Evolutionary conservation across 768 basidiomycete species (phyloP), one percentile per base, ranked within the genome.

Genomic region (Pleurotus cornucopiae): DNA sequence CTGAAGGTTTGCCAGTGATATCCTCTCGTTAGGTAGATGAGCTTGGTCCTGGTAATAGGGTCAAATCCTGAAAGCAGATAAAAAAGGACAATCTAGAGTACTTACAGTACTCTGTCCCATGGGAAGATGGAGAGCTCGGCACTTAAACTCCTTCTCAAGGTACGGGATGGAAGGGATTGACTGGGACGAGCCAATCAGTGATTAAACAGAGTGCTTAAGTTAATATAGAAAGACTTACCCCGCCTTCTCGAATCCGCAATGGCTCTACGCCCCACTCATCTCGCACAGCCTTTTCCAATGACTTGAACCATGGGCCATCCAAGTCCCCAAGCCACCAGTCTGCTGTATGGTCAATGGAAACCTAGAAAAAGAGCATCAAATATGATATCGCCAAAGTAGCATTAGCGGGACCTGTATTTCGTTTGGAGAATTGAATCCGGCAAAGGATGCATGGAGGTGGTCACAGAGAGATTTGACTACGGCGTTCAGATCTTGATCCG

Each of bases 251-350:
- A 49, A 97, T 95, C 21, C 90, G 83, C 59, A 97, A 69, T 3
- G 96, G 96, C 57, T 85, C 79, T 43, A 86, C 74, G 4, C 86
- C 86, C 96, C 96, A 99, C 63, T 95, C 92, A 45, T 90, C 85
- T 48, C 79, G 75, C 0, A 99, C 85, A 18, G 93, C 89, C 39
- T 76, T 73, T 66, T 96, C 92, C 49, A 99, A 77, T 0, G 90
- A 86, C 60, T 85, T 81, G 75, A 95, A 96, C 85, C 91, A 97
- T 3, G 80, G 80, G 57, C 88, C 87, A 54, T 91, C 83, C 40
- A 96, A 79, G 54, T 89, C 84, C 0, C 95, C 94, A 2, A 99
- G 78, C 96, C 96, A 99, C 95, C 95, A 98, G 63, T 94, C 88
- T 0, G 94, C 94, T 2, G 82, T 87, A 57, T 92, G 89, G 43